Conservation (phyloP, 345 rosid genomes). For the Citrus mangshanensis region DNA sequence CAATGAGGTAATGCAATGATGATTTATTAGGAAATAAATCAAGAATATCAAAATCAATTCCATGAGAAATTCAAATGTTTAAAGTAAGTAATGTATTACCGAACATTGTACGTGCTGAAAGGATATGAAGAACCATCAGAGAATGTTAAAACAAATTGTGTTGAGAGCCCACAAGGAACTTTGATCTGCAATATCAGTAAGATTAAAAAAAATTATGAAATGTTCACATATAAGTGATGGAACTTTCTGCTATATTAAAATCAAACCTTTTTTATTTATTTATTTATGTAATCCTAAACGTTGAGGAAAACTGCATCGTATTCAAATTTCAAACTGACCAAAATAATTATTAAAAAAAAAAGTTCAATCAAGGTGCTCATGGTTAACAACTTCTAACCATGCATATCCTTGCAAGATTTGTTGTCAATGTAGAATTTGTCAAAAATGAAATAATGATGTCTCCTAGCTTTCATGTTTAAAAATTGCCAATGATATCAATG, state of each 20-base stretch:
- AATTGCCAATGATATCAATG: neutral
- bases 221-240: neutral
- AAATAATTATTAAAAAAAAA: neutral
- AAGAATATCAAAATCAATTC: neutral
- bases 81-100: slow-evolving; percentile 36
- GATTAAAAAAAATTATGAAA: neutral
- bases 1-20: neutral
- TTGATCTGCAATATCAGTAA: slow-evolving; percentile 56
- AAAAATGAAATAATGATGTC: neutral
- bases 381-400: neutral
- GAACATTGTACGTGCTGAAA: slow-evolving; percentile 50
- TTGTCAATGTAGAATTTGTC: neutral
- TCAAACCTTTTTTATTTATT: neutral
- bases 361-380: neutral
- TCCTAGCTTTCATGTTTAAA: neutral
- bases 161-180: slow-evolving; percentile 73
- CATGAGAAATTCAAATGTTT: neutral
- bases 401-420: neutral
- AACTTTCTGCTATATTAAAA: neutral
- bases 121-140: slow-evolving; percentile 77
- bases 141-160: slow-evolving; percentile 74
- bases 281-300: neutral
- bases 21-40: neutral
- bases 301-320: neutral
- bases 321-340: neutral